Evolutionary conservation across 306 rosid genomes (phyloP).

Genomic region (Acacia confusa): DNA sequence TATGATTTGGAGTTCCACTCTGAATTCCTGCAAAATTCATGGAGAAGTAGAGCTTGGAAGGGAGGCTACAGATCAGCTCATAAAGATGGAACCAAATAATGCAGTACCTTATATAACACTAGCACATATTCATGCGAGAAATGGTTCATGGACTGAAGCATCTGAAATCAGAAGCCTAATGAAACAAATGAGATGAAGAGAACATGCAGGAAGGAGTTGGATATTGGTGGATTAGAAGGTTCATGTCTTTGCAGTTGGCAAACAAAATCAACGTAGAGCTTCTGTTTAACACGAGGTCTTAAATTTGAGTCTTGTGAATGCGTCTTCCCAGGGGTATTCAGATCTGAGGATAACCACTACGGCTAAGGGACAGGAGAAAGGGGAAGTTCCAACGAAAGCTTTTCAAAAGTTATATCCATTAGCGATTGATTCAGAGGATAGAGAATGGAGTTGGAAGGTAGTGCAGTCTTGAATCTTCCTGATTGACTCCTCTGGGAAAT

Average conservation of each 20-base stretch:
- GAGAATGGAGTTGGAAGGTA: too few species aligned
- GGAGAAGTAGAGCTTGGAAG: conserved; percentile 61
- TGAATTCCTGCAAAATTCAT: conserved; percentile 55
- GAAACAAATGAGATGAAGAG: conserved; percentile 45
- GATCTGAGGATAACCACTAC: too few species aligned
- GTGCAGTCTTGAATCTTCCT: too few species aligned
- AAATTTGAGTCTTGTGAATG: too few species aligned
- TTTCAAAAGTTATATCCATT: too few species aligned
- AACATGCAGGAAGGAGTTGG: conserved; percentile 54
- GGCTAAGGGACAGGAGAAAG: too few species aligned
- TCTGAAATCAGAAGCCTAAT: conserved; percentile 50
- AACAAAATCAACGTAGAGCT: conserved; percentile 29
- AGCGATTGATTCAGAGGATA: too few species aligned
- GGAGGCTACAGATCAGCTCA: conserved; percentile 54
- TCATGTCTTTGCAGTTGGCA: conserved; percentile 50
- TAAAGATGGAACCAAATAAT: conserved; percentile 54
- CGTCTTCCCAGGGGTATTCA: too few species aligned
- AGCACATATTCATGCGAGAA: conserved; percentile 58
- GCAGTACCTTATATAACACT: conserved; percentile 54
- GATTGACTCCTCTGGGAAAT: too few species aligned
- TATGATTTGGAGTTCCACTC: conserved; percentile 62
- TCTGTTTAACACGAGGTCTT: too few species aligned
- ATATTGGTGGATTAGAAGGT: conserved; percentile 42
- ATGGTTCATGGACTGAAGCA: conserved; percentile 60
- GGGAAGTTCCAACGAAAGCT: too few species aligned